These are phyloP conservation scores for Diaporthe citrichinensis DNA, from an alignment of 2,329 filamentous ascomycete genomes.

Conservation along the genomic window DNA sequence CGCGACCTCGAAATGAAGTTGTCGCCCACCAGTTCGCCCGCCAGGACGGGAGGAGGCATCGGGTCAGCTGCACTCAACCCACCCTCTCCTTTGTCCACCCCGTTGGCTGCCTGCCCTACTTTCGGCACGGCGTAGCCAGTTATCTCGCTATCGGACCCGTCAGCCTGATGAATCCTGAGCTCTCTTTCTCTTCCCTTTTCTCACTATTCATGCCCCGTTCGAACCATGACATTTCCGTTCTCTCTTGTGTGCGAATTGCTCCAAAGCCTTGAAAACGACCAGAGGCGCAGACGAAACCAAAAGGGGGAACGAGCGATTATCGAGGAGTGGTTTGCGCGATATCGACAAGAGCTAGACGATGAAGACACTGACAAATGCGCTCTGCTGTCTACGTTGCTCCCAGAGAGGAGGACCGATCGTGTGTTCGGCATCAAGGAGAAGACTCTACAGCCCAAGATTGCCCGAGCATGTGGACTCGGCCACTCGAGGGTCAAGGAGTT, in stretches of 20 bases:
- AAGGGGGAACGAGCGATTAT: slow-evolving; percentile 57
- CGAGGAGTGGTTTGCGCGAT: slow-evolving; percentile 76
- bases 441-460: slow-evolving; percentile 76
- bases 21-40: slow-evolving; percentile 2
- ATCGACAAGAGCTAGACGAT: slow-evolving; percentile 71
- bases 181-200: background rate
- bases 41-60: background rate
- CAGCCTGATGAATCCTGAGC: background rate
- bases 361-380: slow-evolving; percentile 71
- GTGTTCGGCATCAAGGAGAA: slow-evolving; percentile 79
- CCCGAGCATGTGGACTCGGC: slow-evolving; percentile 75
- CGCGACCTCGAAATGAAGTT: slow-evolving; percentile 25
- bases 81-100: slow-evolving; percentile 10
- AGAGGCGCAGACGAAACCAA: slow-evolving; percentile 50
- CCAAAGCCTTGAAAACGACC: slow-evolving; percentile 71
- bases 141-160: background rate
- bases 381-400: slow-evolving; percentile 82
- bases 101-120: slow-evolving; percentile 10
- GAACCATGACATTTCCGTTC: slow-evolving; percentile 76
- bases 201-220: background rate
- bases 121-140: background rate
- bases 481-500: slow-evolving; percentile 73
- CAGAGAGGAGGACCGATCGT: slow-evolving; percentile 81
- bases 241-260: slow-evolving; percentile 81
- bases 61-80: slow-evolving; percentile 15